A percentile compares a stretch with the other conserved stretches of the same genome.
These are phyloP conservation scores for Aquanectria penicillioides DNA, from an alignment of 2,329 filamentous ascomycete genomes.

Conservation along the genomic window DNA sequence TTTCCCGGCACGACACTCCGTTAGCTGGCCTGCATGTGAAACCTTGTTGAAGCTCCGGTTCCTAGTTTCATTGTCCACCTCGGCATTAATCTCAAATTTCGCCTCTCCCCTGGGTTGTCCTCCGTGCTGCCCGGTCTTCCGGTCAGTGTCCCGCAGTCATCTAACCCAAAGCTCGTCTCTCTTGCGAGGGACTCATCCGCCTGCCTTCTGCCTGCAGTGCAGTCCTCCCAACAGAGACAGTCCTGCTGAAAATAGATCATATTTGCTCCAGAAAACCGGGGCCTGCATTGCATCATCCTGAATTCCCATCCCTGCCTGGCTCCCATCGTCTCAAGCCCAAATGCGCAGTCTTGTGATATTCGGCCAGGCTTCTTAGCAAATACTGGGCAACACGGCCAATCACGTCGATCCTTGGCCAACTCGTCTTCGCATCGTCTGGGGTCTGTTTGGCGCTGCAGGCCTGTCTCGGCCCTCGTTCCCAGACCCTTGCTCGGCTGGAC, in stretches of 20 bases:
- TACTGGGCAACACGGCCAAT: constrained; percentile 37
- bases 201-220: constrained; percentile 19
- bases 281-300: constrained; percentile 41
- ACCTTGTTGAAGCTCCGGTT: constrained; percentile 30
- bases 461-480: constrained; percentile 40
- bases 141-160: too few relatives aligned
- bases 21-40: constrained; percentile 35
- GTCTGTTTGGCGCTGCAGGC: constrained; percentile 37
- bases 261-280: constrained; percentile 38
- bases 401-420: constrained; percentile 28
- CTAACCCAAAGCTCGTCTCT: neutral
- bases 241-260: constrained; percentile 37
- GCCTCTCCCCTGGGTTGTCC: constrained; percentile 12
- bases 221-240: constrained; percentile 20
- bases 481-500: constrained; percentile 32
- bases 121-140: constrained; percentile 9
- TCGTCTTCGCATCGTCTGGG: constrained; percentile 26
- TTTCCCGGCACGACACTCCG: constrained; percentile 20
- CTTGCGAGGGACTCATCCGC: too few relatives aligned
- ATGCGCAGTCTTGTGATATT: constrained; percentile 39
- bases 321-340: constrained; percentile 22
- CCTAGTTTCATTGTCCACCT: constrained; percentile 31
- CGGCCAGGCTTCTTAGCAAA: constrained; percentile 20
- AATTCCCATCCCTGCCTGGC: constrained; percentile 34
- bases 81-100: constrained; percentile 36